Conservation (phyloP, 352 stramenopile genomes). For the Phytophthora pseudosyringae region DNA sequence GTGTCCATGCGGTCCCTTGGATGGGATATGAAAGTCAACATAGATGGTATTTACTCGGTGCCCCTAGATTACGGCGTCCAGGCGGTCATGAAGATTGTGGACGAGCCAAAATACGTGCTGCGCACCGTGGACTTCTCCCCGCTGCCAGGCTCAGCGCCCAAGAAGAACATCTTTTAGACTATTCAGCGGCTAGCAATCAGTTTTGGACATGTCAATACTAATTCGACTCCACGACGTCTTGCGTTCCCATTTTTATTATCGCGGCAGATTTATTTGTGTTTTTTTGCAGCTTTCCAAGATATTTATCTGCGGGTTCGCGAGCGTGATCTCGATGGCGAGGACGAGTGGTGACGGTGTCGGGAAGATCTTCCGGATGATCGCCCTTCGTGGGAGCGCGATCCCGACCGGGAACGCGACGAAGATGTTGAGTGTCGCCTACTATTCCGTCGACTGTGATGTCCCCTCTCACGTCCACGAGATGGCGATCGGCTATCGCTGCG, state of each 20-base stretch:
- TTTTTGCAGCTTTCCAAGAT: neutral
- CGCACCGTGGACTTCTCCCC: conserved; percentile 81
- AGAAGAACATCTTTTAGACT: conserved; percentile 47
- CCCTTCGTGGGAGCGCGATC: conserved; percentile 34
- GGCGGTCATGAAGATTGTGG: conserved; percentile 89
- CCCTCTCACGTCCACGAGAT: conserved; percentile 22
- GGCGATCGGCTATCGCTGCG: conserved; percentile 31
- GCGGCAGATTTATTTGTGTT: neutral
- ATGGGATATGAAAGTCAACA: conserved; percentile 91
- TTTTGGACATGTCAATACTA: conserved; percentile 40
- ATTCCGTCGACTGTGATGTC: conserved; percentile 23
- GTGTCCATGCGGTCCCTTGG: conserved; percentile 89
- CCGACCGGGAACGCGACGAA: conserved; percentile 47
- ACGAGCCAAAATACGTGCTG: conserved; percentile 88
- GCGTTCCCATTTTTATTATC: neutral
- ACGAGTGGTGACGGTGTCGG: conserved; percentile 27
- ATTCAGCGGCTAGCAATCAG: conserved; percentile 19
- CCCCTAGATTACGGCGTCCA: conserved; percentile 90
- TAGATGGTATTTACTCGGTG: conserved; percentile 89
- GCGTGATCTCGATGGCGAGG: conserved; percentile 38
- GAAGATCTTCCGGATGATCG: conserved; percentile 25
- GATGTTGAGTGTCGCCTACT: conserved; percentile 39
- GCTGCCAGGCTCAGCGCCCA: conserved; percentile 26
- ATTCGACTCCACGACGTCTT: conserved; percentile 10
- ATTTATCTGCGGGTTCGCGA: conserved; percentile 36